Evolutionary conservation across 2,329 filamentous ascomycete genomes (phyloP).

Genomic region (Fusarium sp.): DNA sequence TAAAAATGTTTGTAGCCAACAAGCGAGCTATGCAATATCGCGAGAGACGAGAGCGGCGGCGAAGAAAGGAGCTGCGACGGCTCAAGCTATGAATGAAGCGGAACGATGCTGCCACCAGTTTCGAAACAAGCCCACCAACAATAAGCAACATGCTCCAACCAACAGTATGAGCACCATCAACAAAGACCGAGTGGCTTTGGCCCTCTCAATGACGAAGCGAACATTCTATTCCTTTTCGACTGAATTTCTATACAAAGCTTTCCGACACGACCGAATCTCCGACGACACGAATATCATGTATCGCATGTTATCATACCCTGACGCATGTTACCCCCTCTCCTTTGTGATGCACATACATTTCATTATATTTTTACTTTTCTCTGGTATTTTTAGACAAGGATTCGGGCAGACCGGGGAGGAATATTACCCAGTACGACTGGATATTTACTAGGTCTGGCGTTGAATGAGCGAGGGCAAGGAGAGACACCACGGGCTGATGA

Average conservation of each 20-base stretch:
- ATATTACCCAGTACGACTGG: neutral
- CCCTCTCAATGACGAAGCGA: conserved; percentile 26
- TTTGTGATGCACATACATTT: conserved; percentile 21
- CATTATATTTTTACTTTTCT: neutral
- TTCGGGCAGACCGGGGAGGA: conserved; percentile 2
- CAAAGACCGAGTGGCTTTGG: conserved; percentile 9
- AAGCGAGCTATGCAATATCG: conserved; percentile 51
- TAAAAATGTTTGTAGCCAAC: conserved; percentile 43
- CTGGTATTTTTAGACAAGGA: conserved; percentile 1
- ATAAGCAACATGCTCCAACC: neutral
- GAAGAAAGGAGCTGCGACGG: conserved; percentile 51
- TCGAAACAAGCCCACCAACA: neutral
- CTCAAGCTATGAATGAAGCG: conserved; percentile 46
- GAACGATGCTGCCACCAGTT: conserved; percentile 18
- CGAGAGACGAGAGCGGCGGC: conserved; percentile 50
- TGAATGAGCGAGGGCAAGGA: neutral
- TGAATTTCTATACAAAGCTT: conserved; percentile 15
- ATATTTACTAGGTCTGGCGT: neutral
- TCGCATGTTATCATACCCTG: conserved; percentile 35
- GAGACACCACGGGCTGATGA: conserved; percentile 1
- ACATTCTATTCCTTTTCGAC: neutral
- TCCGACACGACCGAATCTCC: conserved; percentile 31
- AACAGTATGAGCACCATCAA: neutral
- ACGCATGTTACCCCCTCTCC: conserved; percentile 30
- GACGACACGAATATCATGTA: conserved; percentile 42